A percentile compares a stretch with the other conserved stretches of the same genome.
Conservation (phyloP, 441 rosid genomes). For the Populus hybrid region DNA sequence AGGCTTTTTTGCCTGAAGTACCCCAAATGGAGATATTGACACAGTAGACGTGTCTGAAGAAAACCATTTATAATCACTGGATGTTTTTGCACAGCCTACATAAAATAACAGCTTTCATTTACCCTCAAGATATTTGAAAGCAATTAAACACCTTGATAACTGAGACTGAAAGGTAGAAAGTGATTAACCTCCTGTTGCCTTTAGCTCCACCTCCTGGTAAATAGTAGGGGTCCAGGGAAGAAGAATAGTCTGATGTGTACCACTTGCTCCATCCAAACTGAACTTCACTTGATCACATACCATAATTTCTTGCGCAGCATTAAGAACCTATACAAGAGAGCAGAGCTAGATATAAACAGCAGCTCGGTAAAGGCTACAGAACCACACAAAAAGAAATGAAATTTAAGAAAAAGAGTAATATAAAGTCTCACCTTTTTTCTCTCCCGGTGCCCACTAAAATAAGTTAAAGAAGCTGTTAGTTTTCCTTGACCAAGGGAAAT, state of each 20-base stretch:
- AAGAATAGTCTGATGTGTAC: slow-evolving; percentile 40
- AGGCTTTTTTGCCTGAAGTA: slow-evolving; percentile 86
- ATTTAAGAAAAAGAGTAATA: neutral
- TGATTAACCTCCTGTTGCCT: slow-evolving; percentile 74
- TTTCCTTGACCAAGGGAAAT: slow-evolving; percentile 70
- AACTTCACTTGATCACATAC: slow-evolving; percentile 78
- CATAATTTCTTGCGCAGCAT: slow-evolving; percentile 69
- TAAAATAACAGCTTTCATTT: slow-evolving; percentile 18
- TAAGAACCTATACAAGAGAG: slow-evolving; percentile 56
- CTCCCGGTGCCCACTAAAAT: slow-evolving; percentile 47
- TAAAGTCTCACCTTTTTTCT: slow-evolving; percentile 54
- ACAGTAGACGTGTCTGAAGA: slow-evolving; percentile 66
- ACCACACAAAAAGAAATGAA: slow-evolving; percentile 10
- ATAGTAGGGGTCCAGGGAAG: slow-evolving; percentile 90
- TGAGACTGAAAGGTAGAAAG: slow-evolving; percentile 5
- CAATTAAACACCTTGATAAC: slow-evolving; percentile 12
- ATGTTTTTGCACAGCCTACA: slow-evolving; percentile 80
- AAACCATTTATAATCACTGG: slow-evolving; percentile 89
- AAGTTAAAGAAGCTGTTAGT: slow-evolving; percentile 68
- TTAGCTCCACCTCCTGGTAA: slow-evolving; percentile 82
- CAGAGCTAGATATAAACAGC: slow-evolving; percentile 12
- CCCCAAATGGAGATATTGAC: slow-evolving; percentile 72
- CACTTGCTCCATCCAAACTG: slow-evolving; percentile 39
- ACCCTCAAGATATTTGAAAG: slow-evolving; percentile 21
- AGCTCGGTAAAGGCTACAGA: slow-evolving; percentile 5